A percentile compares a stretch with the other conserved stretches of the same genome.
phyloP scores from a whole-genome alignment of 2,329 filamentous ascomycete genomes.

The Didymella exigua region DNA sequence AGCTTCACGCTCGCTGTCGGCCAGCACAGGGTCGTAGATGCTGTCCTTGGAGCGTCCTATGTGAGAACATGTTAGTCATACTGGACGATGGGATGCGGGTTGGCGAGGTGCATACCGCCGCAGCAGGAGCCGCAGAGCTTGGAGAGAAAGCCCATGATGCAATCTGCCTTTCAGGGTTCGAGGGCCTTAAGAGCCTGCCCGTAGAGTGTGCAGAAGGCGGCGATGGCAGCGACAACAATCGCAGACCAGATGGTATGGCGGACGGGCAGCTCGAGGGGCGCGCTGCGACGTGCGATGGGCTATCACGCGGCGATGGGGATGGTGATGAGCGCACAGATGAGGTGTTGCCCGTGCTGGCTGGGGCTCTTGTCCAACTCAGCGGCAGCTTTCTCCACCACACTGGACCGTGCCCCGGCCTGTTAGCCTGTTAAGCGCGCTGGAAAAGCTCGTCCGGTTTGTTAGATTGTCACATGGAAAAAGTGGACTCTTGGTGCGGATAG shows the following conservation, averaged over 20 bases:
- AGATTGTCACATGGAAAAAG: constrained; percentile 14
- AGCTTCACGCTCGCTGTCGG: constrained; percentile 94
- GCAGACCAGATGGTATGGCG: constrained; percentile 17
- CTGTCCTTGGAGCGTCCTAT: constrained; percentile 55
- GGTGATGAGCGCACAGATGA: constrained; percentile 9
- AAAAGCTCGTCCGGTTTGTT: constrained; percentile 15
- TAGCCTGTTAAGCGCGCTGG: constrained; percentile 10
- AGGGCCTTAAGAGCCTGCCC: constrained; percentile 21
- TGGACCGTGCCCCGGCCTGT: not conserved
- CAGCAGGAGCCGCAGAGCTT: constrained; percentile 47
- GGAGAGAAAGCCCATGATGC: constrained; percentile 47
- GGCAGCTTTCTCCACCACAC: constrained; percentile 6
- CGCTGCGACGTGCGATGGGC: constrained; percentile 10
- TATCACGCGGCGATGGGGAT: constrained; percentile 11
- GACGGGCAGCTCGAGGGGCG: constrained; percentile 11
- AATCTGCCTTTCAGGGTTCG: constrained; percentile 27
- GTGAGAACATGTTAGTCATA: constrained; percentile 24
- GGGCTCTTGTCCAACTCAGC: constrained; percentile 8
- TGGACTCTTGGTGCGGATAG: constrained; percentile 2
- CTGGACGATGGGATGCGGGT: not conserved
- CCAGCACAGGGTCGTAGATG: constrained; percentile 68
- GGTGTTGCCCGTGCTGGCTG: constrained; percentile 5
- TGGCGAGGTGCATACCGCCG: constrained; percentile 38
- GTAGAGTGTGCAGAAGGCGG: constrained; percentile 11
- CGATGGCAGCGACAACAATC: constrained; percentile 19